phyloP scores from a whole-genome alignment of 257 asterid genomes.

The Capsicum pubescens region DNA sequence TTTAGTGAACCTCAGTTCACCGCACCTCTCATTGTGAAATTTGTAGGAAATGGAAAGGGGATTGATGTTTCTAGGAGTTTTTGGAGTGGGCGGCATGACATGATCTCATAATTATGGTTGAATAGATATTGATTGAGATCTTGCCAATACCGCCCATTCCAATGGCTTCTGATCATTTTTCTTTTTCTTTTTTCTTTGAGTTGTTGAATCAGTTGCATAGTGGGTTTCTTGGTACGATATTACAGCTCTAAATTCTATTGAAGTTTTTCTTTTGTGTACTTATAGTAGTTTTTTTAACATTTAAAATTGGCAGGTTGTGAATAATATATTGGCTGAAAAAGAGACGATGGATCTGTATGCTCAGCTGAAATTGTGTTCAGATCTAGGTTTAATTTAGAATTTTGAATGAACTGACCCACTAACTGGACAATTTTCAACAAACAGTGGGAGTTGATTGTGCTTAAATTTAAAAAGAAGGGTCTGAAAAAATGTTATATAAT shows the following conservation, averaged over 20 bases:
- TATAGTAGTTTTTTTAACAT: not conserved
- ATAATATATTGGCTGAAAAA: not conserved
- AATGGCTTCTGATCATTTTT: not conserved
- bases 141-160: conserved; percentile 14
- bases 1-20: no score
- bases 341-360: not conserved
- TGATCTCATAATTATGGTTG: not conserved
- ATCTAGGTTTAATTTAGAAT: not conserved
- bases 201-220: not conserved
- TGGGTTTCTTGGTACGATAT: not conserved
- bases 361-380: not conserved
- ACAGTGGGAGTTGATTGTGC: not conserved
- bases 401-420: not conserved
- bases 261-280: not conserved
- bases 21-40: not conserved
- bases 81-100: not conserved
- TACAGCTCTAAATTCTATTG: not conserved
- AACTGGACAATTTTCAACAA: not conserved
- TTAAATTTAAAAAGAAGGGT: not conserved
- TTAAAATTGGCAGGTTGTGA: not conserved
- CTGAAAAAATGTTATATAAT: not conserved
- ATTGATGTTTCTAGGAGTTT: not conserved
- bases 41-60: conserved; percentile 15
- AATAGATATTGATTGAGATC: not conserved
- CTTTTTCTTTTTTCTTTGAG: not conserved